Evolutionary conservation across 129 eudicot species (phyloP), one percentile per base, ranked within the genome.

Genomic region (Centrapalus pauciflorus): DNA sequence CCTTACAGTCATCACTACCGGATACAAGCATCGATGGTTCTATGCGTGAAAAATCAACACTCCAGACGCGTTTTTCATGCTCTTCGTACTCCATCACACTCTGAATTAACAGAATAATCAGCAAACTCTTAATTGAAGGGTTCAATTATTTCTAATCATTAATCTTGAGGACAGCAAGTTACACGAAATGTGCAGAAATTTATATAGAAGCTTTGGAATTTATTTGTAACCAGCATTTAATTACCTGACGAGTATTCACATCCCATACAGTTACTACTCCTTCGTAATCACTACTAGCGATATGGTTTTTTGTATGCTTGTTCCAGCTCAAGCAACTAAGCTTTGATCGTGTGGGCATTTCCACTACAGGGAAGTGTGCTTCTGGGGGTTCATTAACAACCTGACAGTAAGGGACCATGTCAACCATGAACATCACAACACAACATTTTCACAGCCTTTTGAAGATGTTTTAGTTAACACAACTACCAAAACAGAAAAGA

Each of bases 241-340:
- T 71, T 71, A 85, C 92, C 87, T 85, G 87, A 32, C 76, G 67
- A 7, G 87, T 85, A 41, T 79, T 74, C 37, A 82, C 87, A 71
- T 86, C 93, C 93, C 93, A 86, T 12, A 86, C 82, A 45, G 84
- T 76, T 23, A 86, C 93, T 66, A 82, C 80, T 48, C 93, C 93
- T 52, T 86, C 93, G 33, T 86, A 86, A 74, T 86, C 93, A 58
- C 93, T 86, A 71, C 93, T 86, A 26, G 93, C 93, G 70, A 86
- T 82, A 61, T 82, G 83, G 78, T 80, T 86, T 59, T 86, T 82
- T 6, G 80, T 68, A 74, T 64, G 85, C 50, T 82, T 86, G 67
- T 86, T 86, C 93, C 93, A 86, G 71, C 93, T 86, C 72, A 86
- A 80, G 76, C 93, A 86, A 82, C 92, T 85, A 48, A 85, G 87